Conservation (phyloP, 768 basidiomycete species). For the Artomyces pyxidatus region DNA sequence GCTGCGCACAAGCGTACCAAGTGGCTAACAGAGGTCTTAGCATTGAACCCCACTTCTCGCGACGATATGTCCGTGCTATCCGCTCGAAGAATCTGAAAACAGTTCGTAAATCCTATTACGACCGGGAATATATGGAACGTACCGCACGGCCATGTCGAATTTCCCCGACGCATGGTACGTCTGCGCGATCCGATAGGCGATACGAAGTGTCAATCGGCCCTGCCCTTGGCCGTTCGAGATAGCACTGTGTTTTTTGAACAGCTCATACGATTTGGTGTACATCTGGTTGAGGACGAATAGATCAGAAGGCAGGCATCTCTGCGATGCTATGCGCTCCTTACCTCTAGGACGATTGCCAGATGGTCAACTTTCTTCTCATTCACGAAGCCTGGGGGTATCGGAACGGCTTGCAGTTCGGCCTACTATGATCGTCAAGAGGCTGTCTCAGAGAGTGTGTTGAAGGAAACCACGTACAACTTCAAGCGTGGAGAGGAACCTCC, state of each 20-base stretch:
- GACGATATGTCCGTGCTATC: conserved; percentile 82
- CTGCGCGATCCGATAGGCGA: conserved; percentile 85
- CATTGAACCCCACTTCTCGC: conserved; percentile 73
- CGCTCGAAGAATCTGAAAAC: conserved; percentile 78
- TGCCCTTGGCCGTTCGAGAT: conserved; percentile 39
- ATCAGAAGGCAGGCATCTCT: neutral
- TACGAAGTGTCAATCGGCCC: conserved; percentile 77
- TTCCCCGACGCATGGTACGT: conserved; percentile 76
- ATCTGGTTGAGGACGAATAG: conserved; percentile 39
- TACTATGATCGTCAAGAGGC: conserved; percentile 1
- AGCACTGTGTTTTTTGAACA: conserved; percentile 74
- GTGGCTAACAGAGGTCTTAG: conserved; percentile 65
- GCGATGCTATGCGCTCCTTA: too few species aligned
- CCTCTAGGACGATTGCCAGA: conserved; percentile 74
- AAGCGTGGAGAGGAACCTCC: conserved; percentile 53
- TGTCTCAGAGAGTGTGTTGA: neutral
- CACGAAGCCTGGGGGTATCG: conserved; percentile 59
- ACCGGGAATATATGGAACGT: conserved; percentile 14
- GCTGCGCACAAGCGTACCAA: conserved; percentile 80
- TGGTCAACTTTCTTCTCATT: conserved; percentile 96
- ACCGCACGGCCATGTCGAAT: conserved; percentile 86
- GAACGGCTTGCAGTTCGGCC: neutral
- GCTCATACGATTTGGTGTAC: conserved; percentile 89
- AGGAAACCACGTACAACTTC: conserved; percentile 44
- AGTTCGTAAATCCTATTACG: neutral